These are phyloP conservation scores for Ogataea trehalophila DNA, from an alignment of 805 yeast species.

Conservation along the genomic window DNA sequence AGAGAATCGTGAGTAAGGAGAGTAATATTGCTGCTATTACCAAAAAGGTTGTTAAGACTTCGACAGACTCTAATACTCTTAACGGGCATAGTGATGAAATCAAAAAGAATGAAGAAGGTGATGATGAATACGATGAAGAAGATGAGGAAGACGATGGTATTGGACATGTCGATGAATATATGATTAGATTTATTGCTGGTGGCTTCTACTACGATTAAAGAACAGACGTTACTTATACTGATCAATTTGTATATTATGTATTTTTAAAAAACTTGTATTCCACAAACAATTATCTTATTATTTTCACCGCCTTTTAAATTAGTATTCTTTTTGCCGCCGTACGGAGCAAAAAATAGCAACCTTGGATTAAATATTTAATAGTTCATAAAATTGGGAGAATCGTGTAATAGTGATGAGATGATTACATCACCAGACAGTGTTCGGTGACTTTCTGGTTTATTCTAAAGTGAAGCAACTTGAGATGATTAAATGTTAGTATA, in stretches of 20 bases:
- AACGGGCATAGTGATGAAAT: conserved; percentile 24
- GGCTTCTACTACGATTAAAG: conserved; percentile 58
- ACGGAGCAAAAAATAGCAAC: too few relatives aligned
- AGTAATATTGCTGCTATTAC: conserved; percentile 7
- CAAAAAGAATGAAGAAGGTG: conserved; percentile 9
- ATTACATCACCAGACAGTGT: too few relatives aligned
- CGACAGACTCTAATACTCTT: conserved; percentile 10
- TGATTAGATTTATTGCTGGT: conserved; percentile 84
- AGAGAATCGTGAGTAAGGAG: conserved; percentile 13
- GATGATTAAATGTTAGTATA: too few relatives aligned
- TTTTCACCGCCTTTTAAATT: too few relatives aligned
- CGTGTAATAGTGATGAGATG: too few relatives aligned
- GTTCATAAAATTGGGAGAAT: too few relatives aligned
- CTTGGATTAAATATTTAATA: too few relatives aligned
- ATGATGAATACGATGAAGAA: conserved; percentile 35
- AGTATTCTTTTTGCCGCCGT: too few relatives aligned
- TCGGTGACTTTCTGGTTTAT: too few relatives aligned
- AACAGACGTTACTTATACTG: conserved; percentile 3
- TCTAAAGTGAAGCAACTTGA: too few relatives aligned
- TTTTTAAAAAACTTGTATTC: background rate
- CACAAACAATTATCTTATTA: too few relatives aligned
- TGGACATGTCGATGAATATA: conserved; percentile 92
- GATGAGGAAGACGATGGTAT: conserved; percentile 59
- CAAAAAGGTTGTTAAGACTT: background rate
- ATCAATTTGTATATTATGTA: background rate